Evolutionary conservation across 2,329 filamentous ascomycete genomes (phyloP).

Genomic region (Aspergillaceae sp.): DNA sequence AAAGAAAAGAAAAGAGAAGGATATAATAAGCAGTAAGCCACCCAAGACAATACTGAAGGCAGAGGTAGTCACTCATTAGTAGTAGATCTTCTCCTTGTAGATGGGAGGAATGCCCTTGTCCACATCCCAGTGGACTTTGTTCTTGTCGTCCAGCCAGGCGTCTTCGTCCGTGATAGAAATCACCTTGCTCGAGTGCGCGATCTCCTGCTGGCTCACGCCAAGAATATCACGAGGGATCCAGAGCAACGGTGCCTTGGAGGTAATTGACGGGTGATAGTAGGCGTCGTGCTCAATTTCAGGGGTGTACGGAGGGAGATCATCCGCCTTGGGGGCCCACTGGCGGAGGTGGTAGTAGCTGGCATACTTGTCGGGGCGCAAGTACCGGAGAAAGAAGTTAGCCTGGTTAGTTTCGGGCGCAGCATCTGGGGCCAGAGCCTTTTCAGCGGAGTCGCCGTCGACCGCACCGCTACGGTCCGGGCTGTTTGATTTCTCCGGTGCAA

Average conservation of each 20-base stretch:
- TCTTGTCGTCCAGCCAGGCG: conserved; percentile 62
- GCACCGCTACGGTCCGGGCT: conserved; percentile 18
- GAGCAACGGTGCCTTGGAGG: conserved; percentile 55
- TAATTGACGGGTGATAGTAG: conserved; percentile 65
- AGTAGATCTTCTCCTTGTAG: conserved; percentile 49
- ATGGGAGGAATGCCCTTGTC: conserved; percentile 51
- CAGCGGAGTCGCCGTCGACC: conserved; percentile 25
- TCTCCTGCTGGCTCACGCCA: conserved; percentile 69
- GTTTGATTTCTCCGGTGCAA: conserved; percentile 24
- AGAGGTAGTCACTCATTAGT: conserved; percentile 25
- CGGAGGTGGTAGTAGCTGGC: conserved; percentile 64
- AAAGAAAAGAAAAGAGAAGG: too few species aligned
- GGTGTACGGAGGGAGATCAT: conserved; percentile 52
- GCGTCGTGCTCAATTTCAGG: conserved; percentile 56
- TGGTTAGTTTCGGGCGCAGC: conserved; percentile 21
- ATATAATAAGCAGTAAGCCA: not conserved
- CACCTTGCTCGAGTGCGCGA: conserved; percentile 60
- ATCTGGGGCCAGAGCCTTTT: conserved; percentile 24
- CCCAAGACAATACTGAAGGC: not conserved
- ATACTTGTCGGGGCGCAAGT: conserved; percentile 70
- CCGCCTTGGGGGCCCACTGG: conserved; percentile 54
- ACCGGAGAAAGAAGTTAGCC: conserved; percentile 39
- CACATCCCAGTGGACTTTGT: conserved; percentile 52
- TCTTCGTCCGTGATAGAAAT: conserved; percentile 76
- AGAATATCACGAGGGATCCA: conserved; percentile 74